phyloP scores from a whole-genome alignment of 257 asterid genomes.

The Solanum medicagineum region DNA sequence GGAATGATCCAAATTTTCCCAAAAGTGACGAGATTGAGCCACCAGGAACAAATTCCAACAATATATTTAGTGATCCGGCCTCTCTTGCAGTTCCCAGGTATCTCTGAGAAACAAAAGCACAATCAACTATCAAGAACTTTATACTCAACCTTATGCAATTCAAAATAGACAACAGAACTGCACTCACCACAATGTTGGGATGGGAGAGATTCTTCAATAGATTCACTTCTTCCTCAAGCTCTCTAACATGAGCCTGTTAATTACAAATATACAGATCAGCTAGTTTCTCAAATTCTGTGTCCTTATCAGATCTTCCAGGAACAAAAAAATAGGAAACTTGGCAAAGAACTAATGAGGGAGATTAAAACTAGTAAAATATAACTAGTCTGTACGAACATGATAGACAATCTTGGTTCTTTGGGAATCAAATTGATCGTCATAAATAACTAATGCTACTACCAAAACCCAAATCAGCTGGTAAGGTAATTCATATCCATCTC shows the following conservation, averaged over 20 bases:
- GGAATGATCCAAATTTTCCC: slow-evolving; percentile 95
- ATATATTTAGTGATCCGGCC: slow-evolving; percentile 72
- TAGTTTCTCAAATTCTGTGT: background rate
- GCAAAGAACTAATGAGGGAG: background rate
- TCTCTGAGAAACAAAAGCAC: slow-evolving; percentile 44
- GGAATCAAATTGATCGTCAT: background rate
- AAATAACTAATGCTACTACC: background rate
- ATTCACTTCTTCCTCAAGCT: slow-evolving; percentile 96
- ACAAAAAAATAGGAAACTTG: background rate
- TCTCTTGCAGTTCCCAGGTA: slow-evolving; percentile 97
- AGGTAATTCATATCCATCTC: background rate
- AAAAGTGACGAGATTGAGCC: slow-evolving; percentile 95
- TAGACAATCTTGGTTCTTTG: background rate
- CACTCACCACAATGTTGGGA: slow-evolving; percentile 90
- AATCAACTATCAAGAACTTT: background rate
- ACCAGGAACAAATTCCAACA: slow-evolving; percentile 95
- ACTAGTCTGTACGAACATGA: background rate
- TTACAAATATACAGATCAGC: slow-evolving; percentile 3
- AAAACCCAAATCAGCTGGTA: background rate
- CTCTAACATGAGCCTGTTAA: slow-evolving; percentile 72
- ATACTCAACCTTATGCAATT: background rate
- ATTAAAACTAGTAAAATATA: background rate
- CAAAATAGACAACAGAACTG: background rate
- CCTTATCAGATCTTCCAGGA: background rate
- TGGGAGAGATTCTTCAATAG: slow-evolving; percentile 89